Evolutionary conservation across 2,329 filamentous ascomycete species (phyloP).

Genomic region (Pyrenophora seminiperda): DNA sequence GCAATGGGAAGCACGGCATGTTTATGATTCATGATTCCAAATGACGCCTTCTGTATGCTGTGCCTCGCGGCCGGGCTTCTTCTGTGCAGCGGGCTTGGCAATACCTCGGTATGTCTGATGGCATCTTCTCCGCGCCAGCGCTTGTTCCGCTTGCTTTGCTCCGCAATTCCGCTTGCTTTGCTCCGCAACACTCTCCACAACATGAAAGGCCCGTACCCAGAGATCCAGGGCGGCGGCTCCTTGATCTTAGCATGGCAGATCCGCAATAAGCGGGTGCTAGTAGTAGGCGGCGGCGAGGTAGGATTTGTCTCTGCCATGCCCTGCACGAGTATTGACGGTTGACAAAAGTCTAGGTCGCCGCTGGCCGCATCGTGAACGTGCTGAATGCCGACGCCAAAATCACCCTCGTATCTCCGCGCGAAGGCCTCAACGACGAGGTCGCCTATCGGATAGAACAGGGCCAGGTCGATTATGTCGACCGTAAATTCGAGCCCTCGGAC

Average conservation of each 20-base stretch:
- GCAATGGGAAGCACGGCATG: too few species aligned
- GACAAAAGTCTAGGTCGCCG: constrained; percentile 74
- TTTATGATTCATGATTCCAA: too few species aligned
- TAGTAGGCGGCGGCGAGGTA: constrained; percentile 95
- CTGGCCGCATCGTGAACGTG: constrained; percentile 89
- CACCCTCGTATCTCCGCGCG: constrained; percentile 78
- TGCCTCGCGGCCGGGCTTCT: neutral
- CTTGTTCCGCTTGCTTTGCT: constrained; percentile 22
- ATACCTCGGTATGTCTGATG: constrained; percentile 18
- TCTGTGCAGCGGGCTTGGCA: constrained; percentile 15
- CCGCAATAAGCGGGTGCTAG: constrained; percentile 83
- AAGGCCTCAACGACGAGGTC: constrained; percentile 87
- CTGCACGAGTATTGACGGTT: constrained; percentile 37
- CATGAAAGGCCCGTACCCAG: constrained; percentile 68
- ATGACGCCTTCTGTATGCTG: neutral
- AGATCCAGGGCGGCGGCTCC: constrained; percentile 87
- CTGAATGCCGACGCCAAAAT: constrained; percentile 94
- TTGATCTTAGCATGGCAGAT: constrained; percentile 97
- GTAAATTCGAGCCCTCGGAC: constrained; percentile 83
- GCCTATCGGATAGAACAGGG: constrained; percentile 75
- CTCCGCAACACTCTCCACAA: constrained; percentile 28
- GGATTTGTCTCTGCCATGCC: constrained; percentile 36
- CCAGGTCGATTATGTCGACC: constrained; percentile 80
- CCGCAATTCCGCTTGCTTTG: too few species aligned
- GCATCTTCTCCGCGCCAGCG: constrained; percentile 33